phyloP scores from a whole-genome alignment of 1,139 yeast genomes.

The Debaryomycetaceae sp. region DNA sequence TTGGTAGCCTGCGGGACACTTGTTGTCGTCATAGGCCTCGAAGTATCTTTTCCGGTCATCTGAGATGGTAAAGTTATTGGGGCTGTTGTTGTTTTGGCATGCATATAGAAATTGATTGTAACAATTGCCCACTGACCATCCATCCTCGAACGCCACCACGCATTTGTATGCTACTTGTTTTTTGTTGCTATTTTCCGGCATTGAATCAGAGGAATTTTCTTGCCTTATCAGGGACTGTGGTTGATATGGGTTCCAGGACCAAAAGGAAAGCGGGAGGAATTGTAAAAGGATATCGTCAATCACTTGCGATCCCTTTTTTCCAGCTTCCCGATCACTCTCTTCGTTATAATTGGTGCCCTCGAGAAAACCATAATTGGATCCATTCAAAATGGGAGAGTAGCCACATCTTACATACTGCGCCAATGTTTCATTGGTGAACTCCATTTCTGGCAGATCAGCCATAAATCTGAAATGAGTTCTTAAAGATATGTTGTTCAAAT shows the following conservation, averaged over 20 bases:
- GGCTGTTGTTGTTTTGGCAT: conserved; percentile 46
- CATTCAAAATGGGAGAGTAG: conserved; percentile 54
- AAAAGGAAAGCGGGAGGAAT: conserved; percentile 37
- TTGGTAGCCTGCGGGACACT: conserved; percentile 49
- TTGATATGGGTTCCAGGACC: conserved; percentile 71
- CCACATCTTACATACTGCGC: conserved; percentile 50
- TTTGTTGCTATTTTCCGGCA: conserved; percentile 3
- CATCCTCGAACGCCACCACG: conserved; percentile 47
- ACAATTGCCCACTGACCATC: conserved; percentile 67
- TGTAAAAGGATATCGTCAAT: conserved; percentile 15
- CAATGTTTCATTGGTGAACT: conserved; percentile 32
- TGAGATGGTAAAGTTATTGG: conserved; percentile 49
- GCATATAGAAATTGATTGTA: conserved; percentile 49
- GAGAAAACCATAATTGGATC: conserved; percentile 23
- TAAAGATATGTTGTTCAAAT: conserved; percentile 16
- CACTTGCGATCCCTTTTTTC: neutral
- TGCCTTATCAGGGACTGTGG: conserved; percentile 31
- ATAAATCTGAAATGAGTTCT: conserved; percentile 37
- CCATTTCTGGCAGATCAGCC: conserved; percentile 25
- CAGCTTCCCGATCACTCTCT: conserved; percentile 1
- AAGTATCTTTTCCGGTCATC: conserved; percentile 46
- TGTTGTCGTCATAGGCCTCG: conserved; percentile 32
- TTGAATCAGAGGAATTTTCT: neutral
- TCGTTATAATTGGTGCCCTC: conserved; percentile 9
- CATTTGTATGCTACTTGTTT: conserved; percentile 51